Evolutionary conservation across 768 basidiomycete genomes (phyloP).

Genomic region (Suillus luteus): DNA sequence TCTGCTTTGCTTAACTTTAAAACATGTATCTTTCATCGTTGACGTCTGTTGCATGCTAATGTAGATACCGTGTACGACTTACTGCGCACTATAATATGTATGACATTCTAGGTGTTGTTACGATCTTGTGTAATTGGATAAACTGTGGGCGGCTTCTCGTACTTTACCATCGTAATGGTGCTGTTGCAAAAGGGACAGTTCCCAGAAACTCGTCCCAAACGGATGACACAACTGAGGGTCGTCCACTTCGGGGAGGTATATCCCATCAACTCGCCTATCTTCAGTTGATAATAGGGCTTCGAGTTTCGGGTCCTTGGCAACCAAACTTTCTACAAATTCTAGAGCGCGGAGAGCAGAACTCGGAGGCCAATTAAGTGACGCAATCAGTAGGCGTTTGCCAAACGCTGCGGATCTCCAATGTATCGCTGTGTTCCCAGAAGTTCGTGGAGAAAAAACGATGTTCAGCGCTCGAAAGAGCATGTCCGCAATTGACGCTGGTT

Average conservation of each 20-base stretch:
- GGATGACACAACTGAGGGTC: slow-evolving; percentile 85
- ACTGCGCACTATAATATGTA: slow-evolving; percentile 29
- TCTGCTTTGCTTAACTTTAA: slow-evolving; percentile 21
- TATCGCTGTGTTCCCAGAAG: slow-evolving; percentile 53
- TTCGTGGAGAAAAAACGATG: slow-evolving; percentile 78
- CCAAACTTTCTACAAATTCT: slow-evolving; percentile 69
- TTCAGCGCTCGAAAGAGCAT: slow-evolving; percentile 86
- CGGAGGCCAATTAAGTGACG: slow-evolving; percentile 81
- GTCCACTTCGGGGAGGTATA: slow-evolving; percentile 83
- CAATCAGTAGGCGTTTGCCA: slow-evolving; percentile 85
- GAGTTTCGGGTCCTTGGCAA: slow-evolving; percentile 77
- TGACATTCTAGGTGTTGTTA: slow-evolving; percentile 30
- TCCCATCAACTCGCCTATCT: slow-evolving; percentile 81
- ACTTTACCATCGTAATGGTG: slow-evolving; percentile 70
- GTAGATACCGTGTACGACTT: slow-evolving; percentile 36
- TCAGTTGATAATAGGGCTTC: slow-evolving; percentile 86
- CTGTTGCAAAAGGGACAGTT: slow-evolving; percentile 64
- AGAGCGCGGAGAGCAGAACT: slow-evolving; percentile 63
- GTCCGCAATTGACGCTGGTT: slow-evolving; percentile 49
- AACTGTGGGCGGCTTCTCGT: slow-evolving; percentile 60
- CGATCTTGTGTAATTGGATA: slow-evolving; percentile 47
- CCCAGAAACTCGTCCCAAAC: slow-evolving; percentile 87
- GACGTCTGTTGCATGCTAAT: slow-evolving; percentile 25
- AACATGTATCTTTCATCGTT: slow-evolving; percentile 24
- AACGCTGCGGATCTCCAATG: slow-evolving; percentile 87